Percentiles rank a stretch among this genome's conserved stretches.
Conservation (phyloP, 1,284 basidiomycete species). For the Malassezia furfur region DNA sequence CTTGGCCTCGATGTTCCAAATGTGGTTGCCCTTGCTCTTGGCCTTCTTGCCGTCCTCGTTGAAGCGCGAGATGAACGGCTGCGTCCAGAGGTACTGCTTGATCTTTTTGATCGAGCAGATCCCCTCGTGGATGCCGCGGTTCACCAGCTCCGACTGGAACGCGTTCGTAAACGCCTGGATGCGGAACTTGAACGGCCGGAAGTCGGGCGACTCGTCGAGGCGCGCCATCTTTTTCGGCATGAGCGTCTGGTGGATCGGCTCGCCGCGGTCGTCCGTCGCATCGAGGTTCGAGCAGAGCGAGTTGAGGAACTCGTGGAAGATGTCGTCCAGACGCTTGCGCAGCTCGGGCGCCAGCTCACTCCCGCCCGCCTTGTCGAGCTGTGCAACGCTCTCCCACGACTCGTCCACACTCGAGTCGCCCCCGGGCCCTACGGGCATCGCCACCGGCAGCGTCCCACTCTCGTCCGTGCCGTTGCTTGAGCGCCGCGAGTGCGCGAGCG, state of each 20-base stretch:
- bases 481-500: not conserved
- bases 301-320: slow-evolving; percentile 84
- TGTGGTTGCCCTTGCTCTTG: slow-evolving; percentile 98
- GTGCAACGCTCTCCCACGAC: slow-evolving; percentile 4
- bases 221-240: slow-evolving; percentile 61
- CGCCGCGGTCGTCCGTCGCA: slow-evolving; percentile 82
- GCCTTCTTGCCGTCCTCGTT: slow-evolving; percentile 98
- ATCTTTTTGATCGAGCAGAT: slow-evolving; percentile 57
- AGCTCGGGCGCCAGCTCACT: slow-evolving; percentile 55
- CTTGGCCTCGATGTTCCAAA: slow-evolving; percentile 96
- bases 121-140: slow-evolving; percentile 52
- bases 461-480: not conserved
- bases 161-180: slow-evolving; percentile 97
- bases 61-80: slow-evolving; percentile 85
- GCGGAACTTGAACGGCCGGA: slow-evolving; percentile 96
- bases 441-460: not conserved
- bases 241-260: slow-evolving; percentile 92
- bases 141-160: slow-evolving; percentile 76
- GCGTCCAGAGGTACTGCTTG: slow-evolving; percentile 90
- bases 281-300: slow-evolving; percentile 84
- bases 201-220: slow-evolving; percentile 71
- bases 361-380: not conserved
- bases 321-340: slow-evolving; percentile 68
- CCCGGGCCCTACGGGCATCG: not conserved
- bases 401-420: slow-evolving; percentile 11